Evolutionary conservation across 306 rosid species (phyloP).

Genomic region (Hippophae gyantsensis): DNA sequence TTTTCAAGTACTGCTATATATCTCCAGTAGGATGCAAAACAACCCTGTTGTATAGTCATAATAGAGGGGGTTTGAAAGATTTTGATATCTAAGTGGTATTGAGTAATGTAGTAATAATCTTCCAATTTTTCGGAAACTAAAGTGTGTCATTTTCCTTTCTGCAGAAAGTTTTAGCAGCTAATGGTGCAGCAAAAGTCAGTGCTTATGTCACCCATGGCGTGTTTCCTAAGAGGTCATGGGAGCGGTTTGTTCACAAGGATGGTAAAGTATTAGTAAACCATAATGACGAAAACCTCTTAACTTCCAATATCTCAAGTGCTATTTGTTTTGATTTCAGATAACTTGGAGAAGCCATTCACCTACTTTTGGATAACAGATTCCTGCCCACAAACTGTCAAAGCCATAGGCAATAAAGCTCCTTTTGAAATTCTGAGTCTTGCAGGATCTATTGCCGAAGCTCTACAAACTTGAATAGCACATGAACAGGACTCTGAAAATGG

Average conservation of each 20-base stretch:
- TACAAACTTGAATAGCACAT: constrained; percentile 39
- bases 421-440: constrained; percentile 88
- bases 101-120: too few relatives aligned
- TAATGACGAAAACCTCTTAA: background rate
- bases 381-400: constrained; percentile 77
- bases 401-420: constrained; percentile 60
- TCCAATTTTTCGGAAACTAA: constrained; percentile 2
- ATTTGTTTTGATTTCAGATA: constrained; percentile 24
- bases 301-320: constrained; percentile 7
- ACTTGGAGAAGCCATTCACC: constrained; percentile 46
- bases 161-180: constrained; percentile 76
- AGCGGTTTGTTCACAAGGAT: constrained; percentile 53
- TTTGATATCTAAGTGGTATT: too few relatives aligned
- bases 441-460: constrained; percentile 75
- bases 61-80: too few relatives aligned
- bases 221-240: constrained; percentile 81
- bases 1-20: too few relatives aligned
- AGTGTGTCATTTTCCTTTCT: constrained; percentile 12
- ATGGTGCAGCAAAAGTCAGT: constrained; percentile 90
- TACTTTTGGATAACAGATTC: constrained; percentile 97
- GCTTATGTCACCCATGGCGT: constrained; percentile 90
- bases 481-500: too few relatives aligned
- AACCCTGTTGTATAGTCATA: too few relatives aligned
- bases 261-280: constrained; percentile 33
- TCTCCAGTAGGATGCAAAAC: too few relatives aligned